phyloP scores from a whole-genome alignment of 257 asterid genomes.

The Rauvolfia tetraphylla region DNA sequence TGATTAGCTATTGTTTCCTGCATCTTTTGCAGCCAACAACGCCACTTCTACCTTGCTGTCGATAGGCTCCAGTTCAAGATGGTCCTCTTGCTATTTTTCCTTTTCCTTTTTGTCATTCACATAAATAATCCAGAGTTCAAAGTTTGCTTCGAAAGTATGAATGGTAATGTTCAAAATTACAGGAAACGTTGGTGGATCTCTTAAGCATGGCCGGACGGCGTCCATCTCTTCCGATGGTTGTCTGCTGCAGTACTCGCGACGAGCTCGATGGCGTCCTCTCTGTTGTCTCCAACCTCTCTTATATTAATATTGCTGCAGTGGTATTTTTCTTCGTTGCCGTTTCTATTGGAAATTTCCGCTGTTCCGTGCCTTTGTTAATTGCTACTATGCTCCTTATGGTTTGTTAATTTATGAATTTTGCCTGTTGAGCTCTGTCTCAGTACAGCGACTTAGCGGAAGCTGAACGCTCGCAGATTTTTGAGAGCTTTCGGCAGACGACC shows the following conservation, averaged over 20 bases:
- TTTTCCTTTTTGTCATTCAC: not conserved
- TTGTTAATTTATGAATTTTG: not conserved
- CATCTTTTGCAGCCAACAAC: slow-evolving; percentile 54
- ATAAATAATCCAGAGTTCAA: too few species aligned
- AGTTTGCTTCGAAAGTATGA: not conserved
- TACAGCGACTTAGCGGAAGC: slow-evolving; percentile 76
- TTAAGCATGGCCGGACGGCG: slow-evolving; percentile 79
- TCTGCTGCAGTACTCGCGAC: slow-evolving; percentile 85
- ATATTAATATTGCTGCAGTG: slow-evolving; percentile 51
- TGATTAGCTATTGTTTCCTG: not conserved
- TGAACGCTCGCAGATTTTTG: slow-evolving; percentile 57
- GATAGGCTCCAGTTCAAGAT: slow-evolving; percentile 81
- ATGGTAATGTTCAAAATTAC: slow-evolving; percentile 8
- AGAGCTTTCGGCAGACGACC: slow-evolving; percentile 55
- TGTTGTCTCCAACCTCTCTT: slow-evolving; percentile 51
- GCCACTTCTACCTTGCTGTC: slow-evolving; percentile 95
- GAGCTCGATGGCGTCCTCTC: slow-evolving; percentile 84
- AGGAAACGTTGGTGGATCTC: slow-evolving; percentile 77
- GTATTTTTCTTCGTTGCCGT: slow-evolving; percentile 17
- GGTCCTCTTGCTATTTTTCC: slow-evolving; percentile 32
- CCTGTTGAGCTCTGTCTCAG: slow-evolving; percentile 27
- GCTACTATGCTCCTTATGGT: not conserved
- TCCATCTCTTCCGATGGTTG: slow-evolving; percentile 67
- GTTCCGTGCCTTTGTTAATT: not conserved
- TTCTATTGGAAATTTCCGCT: not conserved